Conservation (phyloP, 805 yeast genomes). For the Suhomyces kilbournensis region DNA sequence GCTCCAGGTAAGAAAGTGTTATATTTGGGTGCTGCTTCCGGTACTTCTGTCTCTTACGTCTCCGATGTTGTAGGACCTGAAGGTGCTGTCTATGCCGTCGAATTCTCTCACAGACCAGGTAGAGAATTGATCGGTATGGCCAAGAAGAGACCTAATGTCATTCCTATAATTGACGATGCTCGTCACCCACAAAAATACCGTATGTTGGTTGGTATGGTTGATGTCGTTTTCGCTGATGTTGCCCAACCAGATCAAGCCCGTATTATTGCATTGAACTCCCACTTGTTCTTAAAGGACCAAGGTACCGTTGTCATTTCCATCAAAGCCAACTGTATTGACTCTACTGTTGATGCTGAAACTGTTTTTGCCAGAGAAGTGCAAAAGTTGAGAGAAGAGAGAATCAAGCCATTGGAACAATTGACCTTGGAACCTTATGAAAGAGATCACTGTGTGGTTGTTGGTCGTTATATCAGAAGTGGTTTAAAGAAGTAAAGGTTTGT, state of each 20-base stretch:
- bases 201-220: constrained; percentile 99
- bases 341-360: constrained; percentile 98
- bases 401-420: constrained; percentile 97
- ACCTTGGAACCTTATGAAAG: constrained; percentile 99
- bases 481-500: constrained; percentile 39
- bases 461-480: constrained; percentile 92
- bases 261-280: constrained; percentile 97
- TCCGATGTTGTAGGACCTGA: constrained; percentile 98
- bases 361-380: constrained; percentile 99
- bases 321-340: constrained; percentile 99
- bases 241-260: constrained; percentile 99
- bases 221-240: constrained; percentile 97
- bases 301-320: constrained; percentile 99
- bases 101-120: constrained; percentile 99
- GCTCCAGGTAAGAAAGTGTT: constrained; percentile 98
- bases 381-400: constrained; percentile 97
- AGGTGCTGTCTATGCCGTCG: constrained; percentile 98
- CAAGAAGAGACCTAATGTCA: constrained; percentile 98
- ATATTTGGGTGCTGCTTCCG: constrained; percentile 98
- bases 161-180: constrained; percentile 99
- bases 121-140: constrained; percentile 99
- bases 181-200: constrained; percentile 99
- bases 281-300: constrained; percentile 94
- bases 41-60: constrained; percentile 98
- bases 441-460: constrained; percentile 99